Percentiles rank a stretch among this genome's conserved stretches.
These are phyloP conservation scores for Debaryomyces sp. DNA, from an alignment of 1,139 yeast genomes.

Conservation along the genomic window DNA sequence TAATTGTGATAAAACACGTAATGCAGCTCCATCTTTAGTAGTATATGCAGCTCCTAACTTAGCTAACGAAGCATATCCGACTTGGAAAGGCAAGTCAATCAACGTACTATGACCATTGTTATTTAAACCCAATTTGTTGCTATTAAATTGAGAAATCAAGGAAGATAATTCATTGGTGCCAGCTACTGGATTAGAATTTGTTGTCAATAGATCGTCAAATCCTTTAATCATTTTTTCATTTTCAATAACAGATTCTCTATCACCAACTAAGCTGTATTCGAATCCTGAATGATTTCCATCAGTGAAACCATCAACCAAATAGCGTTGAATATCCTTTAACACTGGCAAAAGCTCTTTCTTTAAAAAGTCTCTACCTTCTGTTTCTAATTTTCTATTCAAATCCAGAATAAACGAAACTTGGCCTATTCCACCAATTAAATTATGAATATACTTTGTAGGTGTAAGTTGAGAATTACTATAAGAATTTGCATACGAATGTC, in stretches of 20 bases:
- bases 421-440: conserved; percentile 68
- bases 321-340: conserved; percentile 55
- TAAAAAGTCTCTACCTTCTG: conserved; percentile 53
- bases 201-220: conserved; percentile 30
- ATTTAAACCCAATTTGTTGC: conserved; percentile 7
- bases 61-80: conserved; percentile 78
- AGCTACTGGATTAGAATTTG: neutral
- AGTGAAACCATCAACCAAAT: conserved; percentile 34
- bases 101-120: conserved; percentile 35
- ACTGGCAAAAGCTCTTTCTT: conserved; percentile 62
- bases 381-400: conserved; percentile 54
- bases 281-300: conserved; percentile 27
- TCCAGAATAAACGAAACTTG: conserved; percentile 74
- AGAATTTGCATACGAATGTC: conserved; percentile 81
- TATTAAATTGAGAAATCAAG: conserved; percentile 14
- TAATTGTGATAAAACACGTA: conserved; percentile 80
- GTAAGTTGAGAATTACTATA: conserved; percentile 69
- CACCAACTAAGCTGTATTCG: conserved; percentile 64
- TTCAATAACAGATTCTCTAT: conserved; percentile 38
- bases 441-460: conserved; percentile 60
- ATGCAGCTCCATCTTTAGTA: conserved; percentile 77
- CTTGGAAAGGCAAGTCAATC: conserved; percentile 84
- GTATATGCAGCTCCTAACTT: conserved; percentile 68
- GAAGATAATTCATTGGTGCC: conserved; percentile 10
- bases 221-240: conserved; percentile 45